Conservation (phyloP, 306 rosid genomes). For the Prunus kanzakura region DNA sequence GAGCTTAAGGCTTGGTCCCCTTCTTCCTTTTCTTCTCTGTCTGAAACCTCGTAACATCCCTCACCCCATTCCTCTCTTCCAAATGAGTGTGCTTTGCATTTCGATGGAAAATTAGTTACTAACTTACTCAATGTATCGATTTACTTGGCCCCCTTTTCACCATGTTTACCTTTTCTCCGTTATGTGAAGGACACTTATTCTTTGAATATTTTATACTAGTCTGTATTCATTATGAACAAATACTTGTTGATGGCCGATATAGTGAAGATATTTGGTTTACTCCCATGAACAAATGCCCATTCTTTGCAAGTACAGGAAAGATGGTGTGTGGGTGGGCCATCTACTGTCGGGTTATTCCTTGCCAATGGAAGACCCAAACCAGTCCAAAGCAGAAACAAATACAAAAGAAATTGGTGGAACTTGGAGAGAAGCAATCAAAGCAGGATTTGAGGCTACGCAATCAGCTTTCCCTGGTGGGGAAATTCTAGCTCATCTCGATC, state of each 20-base stretch:
- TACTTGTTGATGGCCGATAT: not conserved
- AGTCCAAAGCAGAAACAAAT: conserved; percentile 48
- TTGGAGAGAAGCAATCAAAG: conserved; percentile 78
- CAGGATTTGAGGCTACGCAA: conserved; percentile 69
- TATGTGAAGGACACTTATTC: not conserved
- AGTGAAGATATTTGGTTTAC: not conserved
- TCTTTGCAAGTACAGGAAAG: conserved; percentile 55
- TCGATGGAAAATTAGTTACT: too few species aligned
- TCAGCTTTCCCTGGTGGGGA: conserved; percentile 89
- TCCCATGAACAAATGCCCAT: not conserved
- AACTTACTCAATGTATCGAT: too few species aligned
- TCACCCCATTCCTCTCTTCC: not conserved
- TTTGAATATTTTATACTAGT: not conserved
- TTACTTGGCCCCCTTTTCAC: too few species aligned
- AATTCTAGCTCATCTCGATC: conserved; percentile 91
- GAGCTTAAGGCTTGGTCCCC: not conserved
- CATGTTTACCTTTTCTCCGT: not conserved
- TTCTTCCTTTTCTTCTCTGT: not conserved
- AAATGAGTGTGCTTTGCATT: not conserved
- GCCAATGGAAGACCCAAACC: conserved; percentile 94
- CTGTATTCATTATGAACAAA: not conserved
- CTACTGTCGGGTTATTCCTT: conserved; percentile 88
- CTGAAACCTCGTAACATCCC: not conserved
- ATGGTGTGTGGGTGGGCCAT: conserved; percentile 96
- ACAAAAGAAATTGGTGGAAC: conserved; percentile 68